Conservation (phyloP, 2,329 filamentous ascomycete species). For the Fusarium veterinarium region DNA sequence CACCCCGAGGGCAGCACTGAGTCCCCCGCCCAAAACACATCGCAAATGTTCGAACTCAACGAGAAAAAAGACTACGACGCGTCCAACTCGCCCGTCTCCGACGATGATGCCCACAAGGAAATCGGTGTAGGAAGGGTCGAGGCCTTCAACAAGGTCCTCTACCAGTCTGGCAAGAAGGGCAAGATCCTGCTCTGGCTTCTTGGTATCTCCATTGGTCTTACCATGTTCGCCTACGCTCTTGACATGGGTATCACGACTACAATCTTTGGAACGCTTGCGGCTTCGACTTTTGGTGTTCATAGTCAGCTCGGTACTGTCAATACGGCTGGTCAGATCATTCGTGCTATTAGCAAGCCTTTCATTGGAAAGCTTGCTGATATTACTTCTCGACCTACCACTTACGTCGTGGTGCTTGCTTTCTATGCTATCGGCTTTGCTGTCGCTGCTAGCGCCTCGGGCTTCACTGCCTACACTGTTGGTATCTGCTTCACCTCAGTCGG, state of each 20-base stretch:
- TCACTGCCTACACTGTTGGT: conserved; percentile 51
- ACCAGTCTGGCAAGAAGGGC: conserved; percentile 51
- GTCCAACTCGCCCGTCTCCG: conserved; percentile 17
- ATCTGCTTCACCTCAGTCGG: conserved; percentile 53
- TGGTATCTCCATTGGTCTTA: conserved; percentile 50
- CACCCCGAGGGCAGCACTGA: conserved; percentile 1
- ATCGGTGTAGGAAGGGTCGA: conserved; percentile 52
- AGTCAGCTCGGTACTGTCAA: conserved; percentile 49
- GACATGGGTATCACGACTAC: conserved; percentile 51
- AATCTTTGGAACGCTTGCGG: conserved; percentile 51
- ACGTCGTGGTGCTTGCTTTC: conserved; percentile 54
- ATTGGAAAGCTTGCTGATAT: conserved; percentile 54
- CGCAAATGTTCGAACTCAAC: conserved; percentile 17
- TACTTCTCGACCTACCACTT: conserved; percentile 53
- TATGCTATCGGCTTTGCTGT: conserved; percentile 51
- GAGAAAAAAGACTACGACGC: conserved; percentile 23
- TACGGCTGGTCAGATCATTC: conserved; percentile 51
- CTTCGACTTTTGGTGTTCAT: conserved; percentile 50
- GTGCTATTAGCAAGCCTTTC: conserved; percentile 54
- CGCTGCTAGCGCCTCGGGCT: conserved; percentile 48
- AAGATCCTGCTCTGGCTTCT: conserved; percentile 52
- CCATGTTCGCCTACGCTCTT: conserved; percentile 54
- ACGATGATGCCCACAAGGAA: conserved; percentile 17
- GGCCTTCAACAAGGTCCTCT: conserved; percentile 55
- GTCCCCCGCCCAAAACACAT: background rate